Evolutionary conservation across 1,284 basidiomycete species (phyloP).

Genomic region (Lentinus polychrous): DNA sequence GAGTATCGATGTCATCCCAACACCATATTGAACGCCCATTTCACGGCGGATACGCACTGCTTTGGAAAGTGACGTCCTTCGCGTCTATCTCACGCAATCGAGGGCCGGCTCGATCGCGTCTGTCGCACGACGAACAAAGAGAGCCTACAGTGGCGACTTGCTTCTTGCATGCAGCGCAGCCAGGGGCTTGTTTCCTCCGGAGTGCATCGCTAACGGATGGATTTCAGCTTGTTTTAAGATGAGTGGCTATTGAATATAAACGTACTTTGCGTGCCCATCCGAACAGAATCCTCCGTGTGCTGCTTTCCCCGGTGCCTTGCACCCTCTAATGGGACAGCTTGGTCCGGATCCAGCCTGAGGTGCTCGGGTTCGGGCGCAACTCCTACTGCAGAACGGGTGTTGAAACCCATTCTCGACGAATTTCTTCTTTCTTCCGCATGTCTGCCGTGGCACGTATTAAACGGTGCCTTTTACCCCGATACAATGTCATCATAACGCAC

Average conservation of each 20-base stretch:
- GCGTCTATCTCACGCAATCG: slow-evolving; percentile 33
- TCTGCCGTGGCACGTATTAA: slow-evolving; percentile 25
- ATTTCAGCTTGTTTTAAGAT: neutral
- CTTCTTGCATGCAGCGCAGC: slow-evolving; percentile 39
- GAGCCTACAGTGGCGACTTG: slow-evolving; percentile 24
- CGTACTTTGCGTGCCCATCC: slow-evolving; percentile 47
- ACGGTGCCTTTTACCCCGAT: neutral
- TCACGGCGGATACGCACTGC: slow-evolving; percentile 25
- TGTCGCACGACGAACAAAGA: slow-evolving; percentile 39
- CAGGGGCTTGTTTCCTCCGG: slow-evolving; percentile 34
- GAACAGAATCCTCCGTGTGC: slow-evolving; percentile 47
- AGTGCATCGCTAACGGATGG: slow-evolving; percentile 39
- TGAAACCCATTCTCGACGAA: slow-evolving; percentile 47
- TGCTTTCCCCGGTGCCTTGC: slow-evolving; percentile 40
- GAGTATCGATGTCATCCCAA: neutral
- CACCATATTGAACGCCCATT: neutral
- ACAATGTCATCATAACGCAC: slow-evolving; percentile 17
- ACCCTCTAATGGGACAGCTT: slow-evolving; percentile 41
- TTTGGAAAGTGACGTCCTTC: slow-evolving; percentile 33
- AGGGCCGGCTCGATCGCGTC: slow-evolving; percentile 27
- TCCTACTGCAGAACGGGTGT: slow-evolving; percentile 55
- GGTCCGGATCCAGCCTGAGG: slow-evolving; percentile 17
- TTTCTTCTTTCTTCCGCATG: slow-evolving; percentile 52
- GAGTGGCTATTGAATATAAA: neutral
- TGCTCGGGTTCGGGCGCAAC: slow-evolving; percentile 37